Evolutionary conservation across 345 rosid genomes (phyloP).

Genomic region (Erucastrum elatum): DNA sequence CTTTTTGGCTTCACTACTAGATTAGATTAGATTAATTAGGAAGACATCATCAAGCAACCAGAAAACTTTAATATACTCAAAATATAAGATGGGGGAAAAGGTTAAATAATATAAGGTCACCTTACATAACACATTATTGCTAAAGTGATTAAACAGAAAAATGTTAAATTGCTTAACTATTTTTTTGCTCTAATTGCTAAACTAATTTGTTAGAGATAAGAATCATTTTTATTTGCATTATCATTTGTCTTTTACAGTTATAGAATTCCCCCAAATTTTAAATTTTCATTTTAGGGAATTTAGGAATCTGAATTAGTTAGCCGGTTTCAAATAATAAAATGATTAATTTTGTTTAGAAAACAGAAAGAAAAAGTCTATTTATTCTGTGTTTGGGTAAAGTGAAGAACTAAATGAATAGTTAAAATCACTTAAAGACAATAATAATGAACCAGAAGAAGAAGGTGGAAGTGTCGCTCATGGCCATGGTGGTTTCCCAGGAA

Average conservation of each 20-base stretch:
- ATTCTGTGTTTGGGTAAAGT: conserved; percentile 30
- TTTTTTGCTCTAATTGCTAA: neutral
- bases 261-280: neutral
- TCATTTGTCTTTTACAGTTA: neutral
- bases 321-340: neutral
- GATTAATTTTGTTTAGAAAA: neutral
- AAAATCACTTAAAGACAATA: conserved; percentile 29
- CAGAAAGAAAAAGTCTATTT: neutral
- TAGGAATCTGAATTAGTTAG: conserved; percentile 22
- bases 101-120: neutral
- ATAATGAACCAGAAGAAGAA: conserved; percentile 29
- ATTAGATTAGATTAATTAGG: conserved; percentile 3
- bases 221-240: conserved; percentile 9
- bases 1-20: conserved; percentile 30
- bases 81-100: conserved; percentile 33
- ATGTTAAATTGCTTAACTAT: conserved; percentile 6
- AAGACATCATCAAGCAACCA: conserved; percentile 11
- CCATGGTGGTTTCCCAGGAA: conserved; percentile 30
- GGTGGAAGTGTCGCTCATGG: conserved; percentile 34
- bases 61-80: conserved; percentile 14
- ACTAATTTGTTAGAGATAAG: conserved; percentile 11
- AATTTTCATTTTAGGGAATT: conserved; percentile 4
- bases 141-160: conserved; percentile 2
- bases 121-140: neutral
- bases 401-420: conserved; percentile 29